A percentile compares a stretch with the other conserved stretches of the same genome.
These are phyloP conservation scores for Nannochloropsis granulata DNA, from an alignment of 108 stramenopile species.

Conservation along the genomic window DNA sequence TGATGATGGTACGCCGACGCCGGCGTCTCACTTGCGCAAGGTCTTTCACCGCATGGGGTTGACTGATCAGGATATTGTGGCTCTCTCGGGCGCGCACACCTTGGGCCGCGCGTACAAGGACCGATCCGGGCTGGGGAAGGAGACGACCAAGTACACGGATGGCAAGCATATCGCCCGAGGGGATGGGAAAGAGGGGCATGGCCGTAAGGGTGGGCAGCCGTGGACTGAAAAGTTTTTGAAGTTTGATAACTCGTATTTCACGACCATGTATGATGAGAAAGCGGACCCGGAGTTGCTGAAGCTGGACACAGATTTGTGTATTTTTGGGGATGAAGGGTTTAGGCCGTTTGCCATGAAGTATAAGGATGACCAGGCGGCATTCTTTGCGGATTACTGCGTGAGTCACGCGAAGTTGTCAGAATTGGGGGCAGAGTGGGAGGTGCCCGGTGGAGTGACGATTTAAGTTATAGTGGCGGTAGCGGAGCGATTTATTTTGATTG, in stretches of 20 bases:
- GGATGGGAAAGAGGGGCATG: conserved; percentile 16
- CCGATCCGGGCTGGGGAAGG: conserved; percentile 25
- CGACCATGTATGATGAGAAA: conserved; percentile 12
- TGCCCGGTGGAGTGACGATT: conserved; percentile 2
- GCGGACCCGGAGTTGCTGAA: conserved; percentile 34
- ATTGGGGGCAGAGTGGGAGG: conserved; percentile 29
- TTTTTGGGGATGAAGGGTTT: conserved; percentile 31
- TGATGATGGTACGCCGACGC: not conserved
- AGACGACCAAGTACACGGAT: conserved; percentile 27
- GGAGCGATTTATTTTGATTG: no score
- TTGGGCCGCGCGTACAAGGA: conserved; percentile 38
- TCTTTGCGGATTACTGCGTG: conserved; percentile 34
- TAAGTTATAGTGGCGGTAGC: not conserved
- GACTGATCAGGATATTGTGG: conserved; percentile 37
- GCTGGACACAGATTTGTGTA: conserved; percentile 32
- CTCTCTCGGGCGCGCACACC: conserved; percentile 40
- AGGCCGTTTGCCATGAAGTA: conserved; percentile 21
- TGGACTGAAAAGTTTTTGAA: conserved; percentile 42
- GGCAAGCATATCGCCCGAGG: conserved; percentile 11
- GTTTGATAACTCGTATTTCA: conserved; percentile 45
- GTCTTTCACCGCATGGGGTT: conserved; percentile 41
- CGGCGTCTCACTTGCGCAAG: conserved; percentile 12
- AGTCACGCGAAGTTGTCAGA: conserved; percentile 35
- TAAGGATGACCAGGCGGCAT: conserved; percentile 21
- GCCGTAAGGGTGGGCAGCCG: conserved; percentile 28